Evolutionary conservation across 2,329 filamentous ascomycete species (phyloP).

Genomic region (Xylariales sp.): DNA sequence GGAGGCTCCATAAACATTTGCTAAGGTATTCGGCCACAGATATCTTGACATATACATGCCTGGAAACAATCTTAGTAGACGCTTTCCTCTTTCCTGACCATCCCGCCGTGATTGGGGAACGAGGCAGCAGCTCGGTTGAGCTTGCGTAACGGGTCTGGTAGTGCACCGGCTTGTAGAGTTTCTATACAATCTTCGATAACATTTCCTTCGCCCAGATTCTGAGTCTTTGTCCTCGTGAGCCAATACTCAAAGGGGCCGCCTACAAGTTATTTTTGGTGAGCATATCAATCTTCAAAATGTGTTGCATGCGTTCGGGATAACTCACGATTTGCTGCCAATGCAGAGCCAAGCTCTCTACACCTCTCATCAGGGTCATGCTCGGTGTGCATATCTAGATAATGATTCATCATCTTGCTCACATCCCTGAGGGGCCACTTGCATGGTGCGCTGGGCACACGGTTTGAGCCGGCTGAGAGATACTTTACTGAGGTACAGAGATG

Average conservation of each 20-base stretch:
- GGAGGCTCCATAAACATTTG: too few relatives aligned
- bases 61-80: not conserved
- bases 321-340: conserved; percentile 36
- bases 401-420: conserved; percentile 41
- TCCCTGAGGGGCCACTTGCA: conserved; percentile 44
- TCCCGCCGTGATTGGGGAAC: conserved; percentile 24
- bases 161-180: conserved; percentile 27
- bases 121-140: conserved; percentile 27
- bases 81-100: conserved; percentile 1
- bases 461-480: conserved; percentile 33
- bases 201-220: conserved; percentile 27
- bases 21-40: too few relatives aligned
- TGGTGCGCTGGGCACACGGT: conserved; percentile 36
- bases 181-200: conserved; percentile 32
- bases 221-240: conserved; percentile 35
- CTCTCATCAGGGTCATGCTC: conserved; percentile 38
- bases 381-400: conserved; percentile 40
- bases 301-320: conserved; percentile 9
- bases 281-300: too few relatives aligned
- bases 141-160: conserved; percentile 31
- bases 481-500: conserved; percentile 38
- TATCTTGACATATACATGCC: too few relatives aligned
- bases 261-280: conserved; percentile 13
- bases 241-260: conserved; percentile 43
- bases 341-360: conserved; percentile 37